phyloP scores from a whole-genome alignment of 2,329 filamentous ascomycete species.

The Apiospora rasikravindrae region DNA sequence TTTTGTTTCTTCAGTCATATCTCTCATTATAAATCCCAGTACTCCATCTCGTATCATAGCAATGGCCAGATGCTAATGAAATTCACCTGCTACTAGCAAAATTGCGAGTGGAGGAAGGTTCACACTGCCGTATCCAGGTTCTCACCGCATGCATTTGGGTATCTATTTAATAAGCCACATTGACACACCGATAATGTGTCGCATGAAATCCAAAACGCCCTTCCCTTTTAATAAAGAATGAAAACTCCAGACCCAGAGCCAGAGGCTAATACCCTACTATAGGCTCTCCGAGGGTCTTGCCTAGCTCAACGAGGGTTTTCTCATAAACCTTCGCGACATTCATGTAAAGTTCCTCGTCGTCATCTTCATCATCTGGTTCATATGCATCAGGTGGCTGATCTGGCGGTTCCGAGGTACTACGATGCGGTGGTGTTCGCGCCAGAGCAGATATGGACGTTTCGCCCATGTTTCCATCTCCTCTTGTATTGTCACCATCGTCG shows the following conservation, averaged over 20 bases:
- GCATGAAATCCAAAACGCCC: not conserved
- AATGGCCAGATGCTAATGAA: not conserved
- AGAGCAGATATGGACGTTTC: not conserved
- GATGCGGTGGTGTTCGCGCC: constrained; percentile 7
- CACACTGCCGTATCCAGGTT: not conserved
- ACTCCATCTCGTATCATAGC: not conserved
- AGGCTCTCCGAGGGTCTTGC: constrained; percentile 64
- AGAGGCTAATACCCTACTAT: constrained; percentile 22
- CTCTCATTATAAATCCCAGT: not conserved
- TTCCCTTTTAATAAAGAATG: not conserved
- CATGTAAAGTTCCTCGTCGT: constrained; percentile 58
- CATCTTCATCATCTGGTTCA: constrained; percentile 31
- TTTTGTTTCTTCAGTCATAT: not conserved
- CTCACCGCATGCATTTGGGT: not conserved
- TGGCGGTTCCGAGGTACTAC: not conserved
- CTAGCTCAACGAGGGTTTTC: constrained; percentile 75
- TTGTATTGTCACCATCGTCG: constrained; percentile 15
- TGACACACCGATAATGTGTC: not conserved
- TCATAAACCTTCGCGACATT: constrained; percentile 81
- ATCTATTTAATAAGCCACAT: not conserved
- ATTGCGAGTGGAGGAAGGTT: not conserved
- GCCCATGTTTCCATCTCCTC: not conserved
- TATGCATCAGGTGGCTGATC: constrained; percentile 1
- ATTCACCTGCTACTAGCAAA: not conserved
- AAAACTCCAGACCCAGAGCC: not conserved